These are phyloP conservation scores for Cystobasidium pallidum DNA, from an alignment of 1,284 basidiomycete species.

Conservation along the genomic window DNA sequence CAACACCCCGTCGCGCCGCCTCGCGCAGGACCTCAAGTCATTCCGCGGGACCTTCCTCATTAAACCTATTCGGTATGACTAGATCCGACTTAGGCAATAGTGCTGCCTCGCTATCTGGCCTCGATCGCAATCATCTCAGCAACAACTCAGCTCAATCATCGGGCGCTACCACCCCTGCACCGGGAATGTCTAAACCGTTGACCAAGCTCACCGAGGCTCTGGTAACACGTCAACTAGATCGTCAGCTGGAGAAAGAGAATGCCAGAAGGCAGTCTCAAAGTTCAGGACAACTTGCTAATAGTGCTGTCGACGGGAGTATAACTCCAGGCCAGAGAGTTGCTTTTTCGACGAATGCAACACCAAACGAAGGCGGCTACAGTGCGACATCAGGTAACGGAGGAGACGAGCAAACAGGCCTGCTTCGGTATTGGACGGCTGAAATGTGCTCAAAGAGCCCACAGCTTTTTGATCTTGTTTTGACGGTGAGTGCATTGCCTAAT, in stretches of 20 bases:
- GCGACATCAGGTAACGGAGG: slow-evolving; percentile 1
- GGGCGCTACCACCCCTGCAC: slow-evolving; percentile 35
- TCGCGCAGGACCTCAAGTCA: slow-evolving; percentile 1
- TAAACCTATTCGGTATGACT: slow-evolving; percentile 40
- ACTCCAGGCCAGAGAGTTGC: slow-evolving; percentile 16
- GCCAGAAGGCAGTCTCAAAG: slow-evolving; percentile 16
- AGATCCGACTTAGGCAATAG: not conserved
- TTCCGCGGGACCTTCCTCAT: slow-evolving; percentile 16
- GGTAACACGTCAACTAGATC: slow-evolving; percentile 33
- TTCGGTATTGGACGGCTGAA: slow-evolving; percentile 95
- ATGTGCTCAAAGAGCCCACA: slow-evolving; percentile 93
- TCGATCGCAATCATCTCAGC: slow-evolving; percentile 7
- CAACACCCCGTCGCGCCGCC: slow-evolving; percentile 25
- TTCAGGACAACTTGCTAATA: not conserved
- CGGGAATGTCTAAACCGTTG: slow-evolving; percentile 19
- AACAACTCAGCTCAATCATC: slow-evolving; percentile 20
- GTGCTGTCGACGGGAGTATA: not conserved
- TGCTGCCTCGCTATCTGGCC: slow-evolving; percentile 1
- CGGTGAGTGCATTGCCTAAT: slow-evolving; percentile 66
- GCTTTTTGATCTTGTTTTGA: slow-evolving; percentile 97
- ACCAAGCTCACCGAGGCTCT: slow-evolving; percentile 40
- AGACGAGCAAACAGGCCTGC: slow-evolving; percentile 65
- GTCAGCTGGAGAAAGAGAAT: slow-evolving; percentile 40
- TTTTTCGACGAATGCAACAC: not conserved
- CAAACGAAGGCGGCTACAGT: not conserved